Base-by-base conservation (phyloP, 1,284 basidiomycete species). In the Termitomyces sp. region DNA sequence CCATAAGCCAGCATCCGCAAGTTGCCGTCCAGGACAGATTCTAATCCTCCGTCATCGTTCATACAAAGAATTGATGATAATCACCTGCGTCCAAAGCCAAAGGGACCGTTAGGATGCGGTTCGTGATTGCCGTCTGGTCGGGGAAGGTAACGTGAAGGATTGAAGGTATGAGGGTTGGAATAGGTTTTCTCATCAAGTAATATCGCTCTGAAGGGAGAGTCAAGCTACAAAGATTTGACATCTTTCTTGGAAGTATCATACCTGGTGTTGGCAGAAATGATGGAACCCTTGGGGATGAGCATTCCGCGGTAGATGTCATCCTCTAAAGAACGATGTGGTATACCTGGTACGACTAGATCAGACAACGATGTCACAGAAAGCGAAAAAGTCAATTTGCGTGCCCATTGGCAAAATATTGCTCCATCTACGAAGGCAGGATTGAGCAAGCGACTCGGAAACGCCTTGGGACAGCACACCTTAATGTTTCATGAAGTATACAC, bases 271-370 rank as follows among this genome's bases (percentile, higher is more conserved):
- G 50, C 21, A 19, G 57, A 47, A 2, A 59, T 24, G 21, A 55
- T 24, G 5, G 55, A 50, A 1, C 55, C 56, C 21, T 45, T 47
- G 4, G 55, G 58, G 26, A 60, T 60, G 36, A 57, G 43, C 57
- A 55, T 58, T 3, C 51, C 57, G 8, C 30, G 33, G 31, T 58
- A 58, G 5, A 58, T 19, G 40, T 53, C 55, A 47, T 55, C 58
- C 17, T 55, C 47, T 31, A 50, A 12, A 28, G 50, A 50, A 41
- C 55, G 50, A 42, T 57, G 58, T 8, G 58, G 58, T 5, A 59
- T 28, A 8, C 53, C 55, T 57, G 17, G 17, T 7, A 8, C 4
- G 26, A 7, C 2, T 7, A 28, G 10, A 42, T 28, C 19, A 40
- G 21, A 12, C 21, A 24, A 24, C 9, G 24, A 2, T 34, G 15